Conservation (phyloP, 2,329 filamentous ascomycete genomes). For the Fusarium mundagurra region DNA sequence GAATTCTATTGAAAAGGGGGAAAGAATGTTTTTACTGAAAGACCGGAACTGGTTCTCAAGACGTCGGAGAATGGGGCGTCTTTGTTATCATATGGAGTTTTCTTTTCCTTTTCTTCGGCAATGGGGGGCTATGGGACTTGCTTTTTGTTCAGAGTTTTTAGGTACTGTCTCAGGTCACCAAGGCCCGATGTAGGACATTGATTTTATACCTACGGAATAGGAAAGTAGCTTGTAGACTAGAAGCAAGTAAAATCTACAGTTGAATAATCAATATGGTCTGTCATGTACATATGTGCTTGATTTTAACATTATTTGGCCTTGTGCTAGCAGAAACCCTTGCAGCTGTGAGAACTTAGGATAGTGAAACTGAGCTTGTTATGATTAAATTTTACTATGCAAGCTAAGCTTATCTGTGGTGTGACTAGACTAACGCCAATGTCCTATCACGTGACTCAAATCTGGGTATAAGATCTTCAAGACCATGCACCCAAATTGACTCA, state of each 20-base stretch:
- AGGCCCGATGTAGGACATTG: neutral
- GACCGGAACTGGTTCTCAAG: constrained; percentile 26
- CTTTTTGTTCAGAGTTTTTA: constrained; percentile 25
- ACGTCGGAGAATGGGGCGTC: constrained; percentile 42
- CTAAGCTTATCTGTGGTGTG: neutral
- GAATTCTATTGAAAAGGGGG: constrained; percentile 3
- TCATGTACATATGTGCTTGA: neutral
- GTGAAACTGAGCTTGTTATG: neutral
- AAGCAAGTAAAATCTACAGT: constrained; percentile 2
- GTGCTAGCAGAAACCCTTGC: neutral
- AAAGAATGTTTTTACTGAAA: neutral
- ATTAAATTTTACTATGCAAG: neutral
- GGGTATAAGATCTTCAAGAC: neutral
- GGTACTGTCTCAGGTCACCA: constrained; percentile 4
- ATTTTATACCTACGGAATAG: neutral
- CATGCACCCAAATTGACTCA: neutral
- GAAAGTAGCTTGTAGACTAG: constrained; percentile 16
- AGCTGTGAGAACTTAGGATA: neutral
- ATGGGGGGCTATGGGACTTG: constrained; percentile 16
- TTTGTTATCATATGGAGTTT: constrained; percentile 22
- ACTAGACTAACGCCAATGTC: neutral
- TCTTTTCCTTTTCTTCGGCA: constrained; percentile 9
- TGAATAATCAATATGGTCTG: neutral
- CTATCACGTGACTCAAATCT: neutral
- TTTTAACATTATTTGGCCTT: neutral